Percentiles rank a stretch among this genome's conserved stretches.
Evolutionary conservation across 192 early-diverging fungal species (phyloP).

Genomic region (Coemansia nantahalensis): DNA sequence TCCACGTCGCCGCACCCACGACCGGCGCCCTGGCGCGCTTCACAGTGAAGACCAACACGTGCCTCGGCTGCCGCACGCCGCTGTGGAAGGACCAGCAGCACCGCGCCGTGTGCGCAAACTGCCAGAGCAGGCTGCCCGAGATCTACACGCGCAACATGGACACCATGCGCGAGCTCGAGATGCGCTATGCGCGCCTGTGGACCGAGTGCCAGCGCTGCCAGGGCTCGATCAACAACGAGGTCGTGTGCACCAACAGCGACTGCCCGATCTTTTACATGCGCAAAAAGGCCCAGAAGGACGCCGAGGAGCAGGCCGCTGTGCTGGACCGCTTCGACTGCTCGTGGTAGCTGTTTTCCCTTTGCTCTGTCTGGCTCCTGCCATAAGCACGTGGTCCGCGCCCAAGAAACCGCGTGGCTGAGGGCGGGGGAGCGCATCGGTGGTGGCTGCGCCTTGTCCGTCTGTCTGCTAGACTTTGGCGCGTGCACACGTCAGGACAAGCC

Average conservation of each 20-base stretch:
- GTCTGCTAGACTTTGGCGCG: too few relatives aligned
- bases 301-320: slow-evolving; percentile 66
- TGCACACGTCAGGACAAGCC: too few relatives aligned
- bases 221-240: slow-evolving; percentile 90
- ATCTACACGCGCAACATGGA: slow-evolving; percentile 76
- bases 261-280: slow-evolving; percentile 99
- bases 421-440: too few relatives aligned
- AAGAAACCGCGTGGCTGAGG: too few relatives aligned
- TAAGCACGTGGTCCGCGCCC: too few relatives aligned
- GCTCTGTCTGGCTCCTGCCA: too few relatives aligned
- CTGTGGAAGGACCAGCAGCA: slow-evolving; percentile 62
- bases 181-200: slow-evolving; percentile 85
- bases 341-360: slow-evolving; percentile 40
- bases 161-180: slow-evolving; percentile 68
- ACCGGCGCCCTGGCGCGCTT: slow-evolving; percentile 93
- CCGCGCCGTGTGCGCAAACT: slow-evolving; percentile 78
- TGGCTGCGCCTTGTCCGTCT: not conserved
- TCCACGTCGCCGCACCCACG: slow-evolving; percentile 82
- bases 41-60: slow-evolving; percentile 87
- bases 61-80: slow-evolving; percentile 88
- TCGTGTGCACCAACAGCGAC: slow-evolving; percentile 92
- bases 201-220: slow-evolving; percentile 98
- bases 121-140: slow-evolving; percentile 66
- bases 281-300: slow-evolving; percentile 92
- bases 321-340: slow-evolving; percentile 74